A percentile compares a stretch with the other conserved stretches of the same genome.
Evolutionary conservation across 306 rosid genomes (phyloP).

Genomic region (Corylus heterophylla): DNA sequence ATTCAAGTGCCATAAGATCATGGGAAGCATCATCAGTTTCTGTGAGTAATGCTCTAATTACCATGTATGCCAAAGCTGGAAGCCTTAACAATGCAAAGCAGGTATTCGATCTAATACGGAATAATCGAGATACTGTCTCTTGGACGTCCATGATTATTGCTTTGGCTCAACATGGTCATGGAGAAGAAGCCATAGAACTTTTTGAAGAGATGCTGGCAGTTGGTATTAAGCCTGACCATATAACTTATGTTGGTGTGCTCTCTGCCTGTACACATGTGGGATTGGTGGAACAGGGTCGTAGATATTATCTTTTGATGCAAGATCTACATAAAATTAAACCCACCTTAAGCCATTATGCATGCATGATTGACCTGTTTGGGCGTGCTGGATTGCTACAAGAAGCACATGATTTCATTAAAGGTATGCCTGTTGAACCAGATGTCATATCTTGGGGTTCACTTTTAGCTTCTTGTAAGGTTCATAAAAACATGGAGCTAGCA

Average conservation of each 20-base stretch:
- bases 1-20: slow-evolving; percentile 61
- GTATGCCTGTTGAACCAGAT: slow-evolving; percentile 81
- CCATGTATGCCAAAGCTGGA: slow-evolving; percentile 86
- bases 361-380: slow-evolving; percentile 80
- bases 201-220: slow-evolving; percentile 74
- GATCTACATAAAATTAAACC: slow-evolving; percentile 70
- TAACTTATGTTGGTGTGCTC: slow-evolving; percentile 84
- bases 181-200: slow-evolving; percentile 74
- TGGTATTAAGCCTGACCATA: slow-evolving; percentile 71
- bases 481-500: slow-evolving; percentile 69
- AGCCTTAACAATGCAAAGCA: slow-evolving; percentile 64
- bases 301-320: slow-evolving; percentile 69
- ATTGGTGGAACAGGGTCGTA: slow-evolving; percentile 66
- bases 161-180: slow-evolving; percentile 86
- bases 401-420: slow-evolving; percentile 57
- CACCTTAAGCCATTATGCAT: slow-evolving; percentile 72
- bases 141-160: slow-evolving; percentile 91
- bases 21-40: slow-evolving; percentile 65
- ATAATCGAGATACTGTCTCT: slow-evolving; percentile 54
- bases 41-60: slow-evolving; percentile 75
- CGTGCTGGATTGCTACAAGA: slow-evolving; percentile 89
- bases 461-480: slow-evolving; percentile 75
- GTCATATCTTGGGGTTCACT: slow-evolving; percentile 83
- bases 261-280: slow-evolving; percentile 87
- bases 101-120: slow-evolving; percentile 49